Conservation (phyloP, 179 eudicot genomes). For the Silene vulgaris region DNA sequence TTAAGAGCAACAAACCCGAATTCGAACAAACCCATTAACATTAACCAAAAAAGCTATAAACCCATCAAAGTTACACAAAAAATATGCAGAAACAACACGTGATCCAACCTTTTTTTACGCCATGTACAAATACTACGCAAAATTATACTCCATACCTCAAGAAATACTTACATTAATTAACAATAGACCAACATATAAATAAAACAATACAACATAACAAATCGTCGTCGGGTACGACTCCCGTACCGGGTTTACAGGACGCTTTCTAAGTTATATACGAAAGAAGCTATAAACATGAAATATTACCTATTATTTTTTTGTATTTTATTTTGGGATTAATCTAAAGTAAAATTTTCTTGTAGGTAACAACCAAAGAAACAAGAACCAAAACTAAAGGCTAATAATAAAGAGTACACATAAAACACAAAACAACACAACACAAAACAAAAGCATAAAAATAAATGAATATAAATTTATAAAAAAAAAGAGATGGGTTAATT, state of each 20-base stretch:
- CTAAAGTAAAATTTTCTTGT: slow-evolving; percentile 16
- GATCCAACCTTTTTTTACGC: slow-evolving; percentile 26
- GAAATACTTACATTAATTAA: slow-evolving; percentile 27
- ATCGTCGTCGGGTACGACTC: no score
- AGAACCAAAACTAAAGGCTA: slow-evolving; percentile 8
- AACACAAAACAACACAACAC: no score
- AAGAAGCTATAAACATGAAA: slow-evolving; percentile 13
- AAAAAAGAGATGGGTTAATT: neutral
- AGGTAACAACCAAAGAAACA: slow-evolving; percentile 20
- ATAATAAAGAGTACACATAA: neutral
- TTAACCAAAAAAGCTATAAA: neutral
- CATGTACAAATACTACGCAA: neutral
- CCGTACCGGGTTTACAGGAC: neutral
- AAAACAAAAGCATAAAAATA: neutral
- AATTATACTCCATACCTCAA: slow-evolving; percentile 11
- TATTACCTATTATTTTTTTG: no score
- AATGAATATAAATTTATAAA: neutral
- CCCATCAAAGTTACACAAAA: slow-evolving; percentile 6
- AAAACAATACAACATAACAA: slow-evolving; percentile 22
- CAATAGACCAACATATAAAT: slow-evolving; percentile 8
- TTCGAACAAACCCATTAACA: slow-evolving; percentile 18
- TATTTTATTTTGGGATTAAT: neutral
- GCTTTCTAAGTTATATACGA: slow-evolving; percentile 16
- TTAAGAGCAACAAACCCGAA: slow-evolving; percentile 4
- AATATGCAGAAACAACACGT: slow-evolving; percentile 30